Percentiles rank a stretch among this genome's conserved stretches.
phyloP scores from a whole-genome alignment of 1,284 basidiomycete genomes.

The Macrocystidia cucumis region DNA sequence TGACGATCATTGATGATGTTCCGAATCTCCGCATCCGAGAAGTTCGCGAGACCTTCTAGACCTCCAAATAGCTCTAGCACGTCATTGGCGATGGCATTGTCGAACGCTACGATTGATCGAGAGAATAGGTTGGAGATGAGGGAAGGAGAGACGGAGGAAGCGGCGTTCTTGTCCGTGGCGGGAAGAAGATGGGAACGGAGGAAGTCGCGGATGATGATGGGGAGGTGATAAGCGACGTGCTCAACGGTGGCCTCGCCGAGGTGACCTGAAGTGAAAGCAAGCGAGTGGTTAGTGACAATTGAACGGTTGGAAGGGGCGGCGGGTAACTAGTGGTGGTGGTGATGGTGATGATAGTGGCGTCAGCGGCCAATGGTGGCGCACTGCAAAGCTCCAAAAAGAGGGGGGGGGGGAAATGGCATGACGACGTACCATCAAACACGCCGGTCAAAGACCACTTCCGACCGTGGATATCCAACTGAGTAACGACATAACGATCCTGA shows the following conservation, averaged over 20 bases:
- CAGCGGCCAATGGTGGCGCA: no score
- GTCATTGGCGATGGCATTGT: conserved; percentile 59
- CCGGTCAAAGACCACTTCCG: conserved; percentile 55
- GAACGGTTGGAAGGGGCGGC: conserved; percentile 5
- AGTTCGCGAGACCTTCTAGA: conserved; percentile 35
- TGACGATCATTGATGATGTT: conserved; percentile 55
- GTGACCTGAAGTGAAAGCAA: conserved; percentile 37
- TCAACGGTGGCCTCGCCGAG: conserved; percentile 62
- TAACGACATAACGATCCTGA: conserved; percentile 58
- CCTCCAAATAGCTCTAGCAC: conserved; percentile 58
- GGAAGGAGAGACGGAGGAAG: conserved; percentile 27
- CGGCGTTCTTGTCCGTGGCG: conserved; percentile 29
- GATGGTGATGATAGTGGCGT: no score
- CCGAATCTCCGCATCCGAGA: conserved; percentile 47
- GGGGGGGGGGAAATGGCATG: conserved; percentile 3
- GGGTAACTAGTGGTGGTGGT: no score
- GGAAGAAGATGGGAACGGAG: no score
- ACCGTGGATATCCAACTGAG: conserved; percentile 46
- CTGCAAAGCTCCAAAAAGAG: no score
- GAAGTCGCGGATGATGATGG: conserved; percentile 56
- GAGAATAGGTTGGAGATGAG: conserved; percentile 47
- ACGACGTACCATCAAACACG: conserved; percentile 56
- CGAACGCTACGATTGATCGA: conserved; percentile 50
- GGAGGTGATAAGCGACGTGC: conserved; percentile 58
- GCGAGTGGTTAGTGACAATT: conserved; percentile 7